Base-by-base conservation (phyloP, 2,329 filamentous ascomycete species). In the Fusarium sp. region DNA sequence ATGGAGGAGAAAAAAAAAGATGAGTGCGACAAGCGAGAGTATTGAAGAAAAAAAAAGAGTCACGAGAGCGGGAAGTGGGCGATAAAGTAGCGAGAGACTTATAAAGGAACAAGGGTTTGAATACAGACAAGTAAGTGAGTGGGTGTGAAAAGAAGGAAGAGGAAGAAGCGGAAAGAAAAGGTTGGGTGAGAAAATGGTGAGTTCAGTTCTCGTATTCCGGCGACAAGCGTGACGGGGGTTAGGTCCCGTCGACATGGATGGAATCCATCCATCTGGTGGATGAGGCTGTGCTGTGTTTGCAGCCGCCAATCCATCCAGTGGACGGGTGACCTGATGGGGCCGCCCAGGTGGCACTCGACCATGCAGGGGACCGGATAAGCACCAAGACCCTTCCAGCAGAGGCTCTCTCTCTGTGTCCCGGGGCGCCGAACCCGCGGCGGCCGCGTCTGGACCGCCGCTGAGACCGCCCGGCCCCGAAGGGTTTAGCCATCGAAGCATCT, bases 81-180 rank as follows among this genome's bases (percentile, higher is more conserved):
- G 64, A 75, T 34, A 54, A 47, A 67, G 31, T 50, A 64, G 68
- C 56, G 59, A 64, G 65, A 72, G 58, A 58, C 62, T 71, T 73
- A 62, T 64, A 75, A 73, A 73, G 67, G 40, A 73, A 69, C 70
- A 69, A 73, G 72, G 72, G 56, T 67, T 20, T 35, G 34, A 35
- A 14, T 35, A 35, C 6, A 35, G 13, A 35, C 34, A 35, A 35
- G 34, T 35, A 14, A 34, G 31, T 34, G 45, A 38, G 42, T n/a
- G 40, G 45, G 54, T 47, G 52, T 57, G 62, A n/a, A 45, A 16
- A 35, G 34, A 24, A n/a, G 16, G 24, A 40, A 37, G 40, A 40
- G 56, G 24, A 31, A 68, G 70, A 68, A 50, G 45, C 52, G 58
- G 62, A 58, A 67, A 63, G 40, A 69, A 38, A 16, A 16, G 34